phyloP scores from a whole-genome alignment of 129 eudicot species.

The Flaveria bidentis region DNA sequence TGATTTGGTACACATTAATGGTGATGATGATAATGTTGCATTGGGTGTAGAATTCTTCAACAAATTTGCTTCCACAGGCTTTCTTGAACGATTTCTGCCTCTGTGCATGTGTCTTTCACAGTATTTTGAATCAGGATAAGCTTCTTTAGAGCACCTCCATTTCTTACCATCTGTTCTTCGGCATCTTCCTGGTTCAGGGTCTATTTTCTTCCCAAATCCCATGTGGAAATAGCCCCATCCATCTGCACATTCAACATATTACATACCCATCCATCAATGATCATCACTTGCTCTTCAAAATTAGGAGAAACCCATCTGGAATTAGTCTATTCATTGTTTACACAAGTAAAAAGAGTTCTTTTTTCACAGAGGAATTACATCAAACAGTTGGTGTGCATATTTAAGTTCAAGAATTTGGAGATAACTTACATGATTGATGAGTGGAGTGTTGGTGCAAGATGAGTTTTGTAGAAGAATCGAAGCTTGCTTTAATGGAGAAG shows the following conservation, averaged over 20 bases:
- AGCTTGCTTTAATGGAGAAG: constrained; percentile 64
- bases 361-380: constrained; percentile 2
- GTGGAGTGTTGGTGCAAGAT: constrained; percentile 54
- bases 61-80: constrained; percentile 87
- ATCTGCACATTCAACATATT: constrained; percentile 41
- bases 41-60: constrained; percentile 23
- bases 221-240: constrained; percentile 83
- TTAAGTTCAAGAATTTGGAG: neutral
- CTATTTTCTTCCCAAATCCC: constrained; percentile 86
- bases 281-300: neutral
- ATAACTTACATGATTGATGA: constrained; percentile 42
- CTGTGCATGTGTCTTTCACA: constrained; percentile 99
- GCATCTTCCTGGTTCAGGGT: constrained; percentile 98
- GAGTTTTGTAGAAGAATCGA: constrained; percentile 61
- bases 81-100: constrained; percentile 99
- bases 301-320: neutral
- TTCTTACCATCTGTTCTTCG: constrained; percentile 95
- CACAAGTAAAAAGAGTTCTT: neutral
- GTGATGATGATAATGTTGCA: constrained; percentile 14
- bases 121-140: constrained; percentile 88
- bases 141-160: constrained; percentile 96
- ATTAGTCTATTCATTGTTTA: neutral
- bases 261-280: neutral
- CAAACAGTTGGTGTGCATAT: constrained; percentile 24
- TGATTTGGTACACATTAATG: constrained; percentile 39